Evolutionary conservation across 306 rosid species (phyloP), one percentile per base, ranked within the genome.

Genomic region (Argentina anserina): DNA sequence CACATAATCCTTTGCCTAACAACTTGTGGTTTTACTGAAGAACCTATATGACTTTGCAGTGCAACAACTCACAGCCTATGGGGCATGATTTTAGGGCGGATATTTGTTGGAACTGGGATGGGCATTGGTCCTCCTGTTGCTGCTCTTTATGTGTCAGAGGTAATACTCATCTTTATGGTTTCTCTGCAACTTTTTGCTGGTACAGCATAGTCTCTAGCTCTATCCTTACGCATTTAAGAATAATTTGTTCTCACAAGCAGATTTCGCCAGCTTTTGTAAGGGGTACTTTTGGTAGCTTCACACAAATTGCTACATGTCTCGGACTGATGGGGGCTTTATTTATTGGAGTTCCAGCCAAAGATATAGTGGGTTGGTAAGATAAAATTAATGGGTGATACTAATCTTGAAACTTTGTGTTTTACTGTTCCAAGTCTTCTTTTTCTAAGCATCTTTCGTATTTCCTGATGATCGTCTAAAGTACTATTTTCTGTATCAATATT

Each of bases 31-130:
- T 40, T 40, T 59, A 42, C 56, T 62, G 40, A 59, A 50, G 25
- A 28, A 13, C 31, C 50, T 47, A 42, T 20, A 26, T 40, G 25
- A 60, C 23, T 70, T 65, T 79, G 77, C 85, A 91, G 97, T 80
- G 97, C 93, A 78, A 87, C 86, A 39, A 61, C 93, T 29, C 86
- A 76, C 68, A 70, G 82, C 80, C 87, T 91, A 18, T 84, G 87
- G 97, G 96, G 90, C 73, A 91, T 91, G 97, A 89, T 91, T 80
- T 68, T 91, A 15, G 97, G 97, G 81, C 84, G 96, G 81, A 79
- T 91, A 79, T 89, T 87, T 78, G 97, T 87, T 60, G 96, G 97
- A 76, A 87, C 83, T 7, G 96, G 97, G 78, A 86, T 91, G 84
- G 97, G 97, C 75, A 84, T 91, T 64, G 97, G 97, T 21, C 97